Evolutionary conservation across 495 filamentous ascomycete species (phyloP), one percentile per base, ranked within the genome.

Genomic region (Penicillium samsonianum): DNA sequence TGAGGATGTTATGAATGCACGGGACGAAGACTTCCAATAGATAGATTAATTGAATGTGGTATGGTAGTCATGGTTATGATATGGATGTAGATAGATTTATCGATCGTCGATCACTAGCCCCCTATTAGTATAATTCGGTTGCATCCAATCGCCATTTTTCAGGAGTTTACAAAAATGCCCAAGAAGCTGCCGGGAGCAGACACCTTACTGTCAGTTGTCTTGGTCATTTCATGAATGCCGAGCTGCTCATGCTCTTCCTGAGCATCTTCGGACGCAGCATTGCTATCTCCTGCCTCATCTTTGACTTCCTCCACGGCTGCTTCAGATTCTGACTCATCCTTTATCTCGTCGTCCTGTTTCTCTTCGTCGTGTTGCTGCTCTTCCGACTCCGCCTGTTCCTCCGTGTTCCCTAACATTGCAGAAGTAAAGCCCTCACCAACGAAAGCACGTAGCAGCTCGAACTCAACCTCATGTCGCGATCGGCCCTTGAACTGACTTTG

Each of bases 1-100:
- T 12, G 73, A 77, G 50, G 78, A 84, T 57, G 77, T 85, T 17
- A 58, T 84, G 40, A 78, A 75, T 62, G 73, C 70, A 26, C 67
- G 69, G 48, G 69, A 74, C 35, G 69, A 74, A 22, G 62, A 74
- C 47, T 71, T 73, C 38, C 40, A 66, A 42, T 70, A 63, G 38
- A 55, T 45, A 30, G 12, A 12, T 25, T n/a, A 49, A 23, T 17
- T 38, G 8, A 22, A 57, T 54, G n/a, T 53, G 41, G 6, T 30
- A 52, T 41, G 25, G 33, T 20, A 16, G 5, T 20, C 30, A 37
- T 38, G 33, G 10, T 8, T 40, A 38, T 23, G 49, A 28, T 40
- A 41, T 40, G 23, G 26, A 30, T 52, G 25, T 40, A 4, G 47
- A 23, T 37, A n/a, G 16, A 14, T 50, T 9, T 16, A 51, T 38